These are phyloP conservation scores for Linum lewisii DNA, from an alignment of 345 rosid species.

Conservation along the genomic window DNA sequence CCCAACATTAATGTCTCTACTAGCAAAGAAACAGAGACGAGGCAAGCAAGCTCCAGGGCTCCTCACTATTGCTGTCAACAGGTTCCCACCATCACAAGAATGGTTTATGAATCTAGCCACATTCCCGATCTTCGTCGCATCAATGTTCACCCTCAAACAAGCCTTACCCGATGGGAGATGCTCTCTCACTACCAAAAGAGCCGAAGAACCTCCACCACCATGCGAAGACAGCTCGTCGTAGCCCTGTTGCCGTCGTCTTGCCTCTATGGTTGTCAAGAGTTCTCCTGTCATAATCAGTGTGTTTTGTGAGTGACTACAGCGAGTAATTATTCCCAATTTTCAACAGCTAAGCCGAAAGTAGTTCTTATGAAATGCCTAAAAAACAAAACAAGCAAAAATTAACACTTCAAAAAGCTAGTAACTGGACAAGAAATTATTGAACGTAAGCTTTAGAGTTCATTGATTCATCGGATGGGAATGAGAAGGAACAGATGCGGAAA, in stretches of 20 bases:
- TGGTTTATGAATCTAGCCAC: slow-evolving; percentile 62
- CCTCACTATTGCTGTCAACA: slow-evolving; percentile 49
- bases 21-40: slow-evolving; percentile 75
- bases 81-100: slow-evolving; percentile 85
- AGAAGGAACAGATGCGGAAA: neutral
- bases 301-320: neutral
- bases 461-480: neutral
- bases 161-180: slow-evolving; percentile 83
- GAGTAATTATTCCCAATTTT: neutral
- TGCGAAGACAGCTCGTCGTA: slow-evolving; percentile 55
- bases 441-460: neutral
- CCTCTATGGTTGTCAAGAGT: slow-evolving; percentile 58
- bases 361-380: neutral
- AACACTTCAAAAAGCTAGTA: too few species aligned
- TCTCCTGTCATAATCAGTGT: slow-evolving; percentile 40
- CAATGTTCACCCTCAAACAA: slow-evolving; percentile 74
- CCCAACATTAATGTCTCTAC: slow-evolving; percentile 45
- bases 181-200: slow-evolving; percentile 82
- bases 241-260: slow-evolving; percentile 49
- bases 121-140: slow-evolving; percentile 72
- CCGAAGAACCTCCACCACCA: too few species aligned
- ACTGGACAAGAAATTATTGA: neutral
- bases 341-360: neutral
- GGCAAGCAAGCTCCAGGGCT: slow-evolving; percentile 54
- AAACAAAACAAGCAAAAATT: neutral